Percentiles rank a stretch among this genome's conserved stretches.
These are phyloP conservation scores for Coniosporium tulheliwenetii DNA, from an alignment of 2,329 filamentous ascomycete species.

Conservation along the genomic window DNA sequence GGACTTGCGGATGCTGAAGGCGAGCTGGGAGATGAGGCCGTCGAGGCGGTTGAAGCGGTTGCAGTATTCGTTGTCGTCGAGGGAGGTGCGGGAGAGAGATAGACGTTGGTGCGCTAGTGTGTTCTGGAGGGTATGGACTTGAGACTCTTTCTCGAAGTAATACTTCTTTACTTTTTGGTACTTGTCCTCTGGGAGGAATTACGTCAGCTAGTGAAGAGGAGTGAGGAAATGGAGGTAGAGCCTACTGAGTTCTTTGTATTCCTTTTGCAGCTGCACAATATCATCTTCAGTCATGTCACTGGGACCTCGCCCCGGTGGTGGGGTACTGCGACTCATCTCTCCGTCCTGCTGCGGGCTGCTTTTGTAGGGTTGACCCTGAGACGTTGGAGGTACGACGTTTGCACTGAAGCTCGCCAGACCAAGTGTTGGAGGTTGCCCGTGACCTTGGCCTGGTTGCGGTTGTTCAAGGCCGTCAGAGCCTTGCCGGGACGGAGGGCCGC, in stretches of 20 bases:
- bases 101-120: slow-evolving; percentile 93
- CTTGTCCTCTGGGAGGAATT: slow-evolving; percentile 54
- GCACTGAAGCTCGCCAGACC: slow-evolving; percentile 26
- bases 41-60: slow-evolving; percentile 83
- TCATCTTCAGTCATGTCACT: slow-evolving; percentile 33
- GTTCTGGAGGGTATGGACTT: slow-evolving; percentile 91
- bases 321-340: slow-evolving; percentile 25
- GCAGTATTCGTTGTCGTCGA: slow-evolving; percentile 89
- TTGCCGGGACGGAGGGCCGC: slow-evolving; percentile 16
- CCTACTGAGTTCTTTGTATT: slow-evolving; percentile 35
- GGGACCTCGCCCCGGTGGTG: slow-evolving; percentile 23
- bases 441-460: slow-evolving; percentile 15
- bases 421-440: slow-evolving; percentile 16
- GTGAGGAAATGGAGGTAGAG: neutral
- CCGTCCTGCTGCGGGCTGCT: slow-evolving; percentile 14
- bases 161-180: slow-evolving; percentile 97
- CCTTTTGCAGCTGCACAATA: slow-evolving; percentile 28
- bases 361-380: slow-evolving; percentile 27
- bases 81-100: slow-evolving; percentile 81
- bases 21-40: slow-evolving; percentile 83
- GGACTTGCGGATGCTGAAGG: slow-evolving; percentile 91
- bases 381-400: slow-evolving; percentile 26
- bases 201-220: slow-evolving; percentile 2
- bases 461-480: slow-evolving; percentile 15
- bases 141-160: slow-evolving; percentile 82